Evolutionary conservation across 2,329 filamentous ascomycete species (phyloP), one percentile per base, ranked within the genome.

Genomic region (Cladosporium sp.): DNA sequence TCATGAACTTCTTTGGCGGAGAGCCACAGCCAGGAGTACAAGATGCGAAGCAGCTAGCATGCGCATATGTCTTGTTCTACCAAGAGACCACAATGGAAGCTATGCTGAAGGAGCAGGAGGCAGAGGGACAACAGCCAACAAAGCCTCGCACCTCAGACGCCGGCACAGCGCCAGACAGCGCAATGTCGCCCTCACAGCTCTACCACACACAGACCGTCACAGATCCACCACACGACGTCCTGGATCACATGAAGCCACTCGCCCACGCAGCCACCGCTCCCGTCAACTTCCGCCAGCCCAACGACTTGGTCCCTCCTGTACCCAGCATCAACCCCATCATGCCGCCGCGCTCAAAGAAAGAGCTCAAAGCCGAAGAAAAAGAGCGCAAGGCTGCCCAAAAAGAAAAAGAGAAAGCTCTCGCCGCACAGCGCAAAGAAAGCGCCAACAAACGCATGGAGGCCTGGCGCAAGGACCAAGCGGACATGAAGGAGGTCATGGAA

Each of bases 1-100:
- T 99, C 44, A 88, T 90, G 70, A 97, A 97, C 77, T 99, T 99
- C 80, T 99, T 99, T 73, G 95, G 95, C 18, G 95, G 97, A 76
- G 92, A 91, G 74, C 75, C 75, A 5, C 68, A 75, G 33, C 74
- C 75, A 18, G 74, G 76, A 18, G 64, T 72, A 1, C 74, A 82
- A 62, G 80, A 81, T 57, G 93, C 92, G 3, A 75, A 72, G 63
- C 76, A 77, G 65, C 87, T 96, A 77, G 95, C 95, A 11, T 97
- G 93, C 72, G 95, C 95, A 33, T 99, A 99, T 74, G 93, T 99
- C 18, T 82, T 99, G 11, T 99, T 99, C 78, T 99, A 99, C 79
- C 95, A 97, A 77, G 94, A 99, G 78, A 98, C 88, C 1, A 90
- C 88, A 0, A 76, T 88, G 29, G 88, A 90, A 74, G 87, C 86